Conservation (phyloP, 2,329 filamentous ascomycete species). For the Monascus ruber region DNA sequence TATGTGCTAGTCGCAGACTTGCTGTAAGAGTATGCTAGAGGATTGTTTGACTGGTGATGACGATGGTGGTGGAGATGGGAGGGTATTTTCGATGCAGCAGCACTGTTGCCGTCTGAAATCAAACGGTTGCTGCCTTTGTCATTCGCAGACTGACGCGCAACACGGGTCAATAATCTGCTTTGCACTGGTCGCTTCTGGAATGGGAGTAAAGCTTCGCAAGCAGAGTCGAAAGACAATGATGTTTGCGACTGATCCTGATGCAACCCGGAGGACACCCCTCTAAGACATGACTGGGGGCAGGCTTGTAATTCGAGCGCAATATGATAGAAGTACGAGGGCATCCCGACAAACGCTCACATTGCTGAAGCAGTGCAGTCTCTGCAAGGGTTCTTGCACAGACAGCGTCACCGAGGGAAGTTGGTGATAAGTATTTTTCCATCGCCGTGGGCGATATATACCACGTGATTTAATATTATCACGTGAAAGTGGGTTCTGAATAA, state of each 20-base stretch:
- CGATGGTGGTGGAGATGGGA: no score
- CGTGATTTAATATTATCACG: not conserved
- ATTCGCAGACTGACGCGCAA: conserved; percentile 2
- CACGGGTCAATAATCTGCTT: conserved; percentile 6
- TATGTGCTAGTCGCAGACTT: conserved; percentile 7
- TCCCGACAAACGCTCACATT: conserved; percentile 29
- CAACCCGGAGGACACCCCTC: conserved; percentile 2
- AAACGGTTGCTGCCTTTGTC: conserved; percentile 5
- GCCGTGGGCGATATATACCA: not conserved
- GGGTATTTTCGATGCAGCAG: not conserved
- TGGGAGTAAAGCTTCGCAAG: conserved; percentile 25
- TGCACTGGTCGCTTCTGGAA: conserved; percentile 19
- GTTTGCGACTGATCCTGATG: conserved; percentile 7
- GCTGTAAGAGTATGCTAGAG: conserved; percentile 7
- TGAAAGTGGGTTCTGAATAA: not conserved
- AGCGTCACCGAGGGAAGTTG: not conserved
- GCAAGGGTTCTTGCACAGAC: not conserved
- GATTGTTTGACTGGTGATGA: no score
- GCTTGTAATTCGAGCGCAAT: conserved; percentile 49
- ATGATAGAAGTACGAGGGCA: conserved; percentile 55
- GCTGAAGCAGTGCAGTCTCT: conserved; percentile 2
- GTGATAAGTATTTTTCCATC: no score
- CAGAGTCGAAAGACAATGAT: conserved; percentile 21
- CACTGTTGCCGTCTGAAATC: not conserved
- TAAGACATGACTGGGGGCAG: conserved; percentile 13